Conservation (phyloP, 768 basidiomycete species). For the Suillus occidentalis region DNA sequence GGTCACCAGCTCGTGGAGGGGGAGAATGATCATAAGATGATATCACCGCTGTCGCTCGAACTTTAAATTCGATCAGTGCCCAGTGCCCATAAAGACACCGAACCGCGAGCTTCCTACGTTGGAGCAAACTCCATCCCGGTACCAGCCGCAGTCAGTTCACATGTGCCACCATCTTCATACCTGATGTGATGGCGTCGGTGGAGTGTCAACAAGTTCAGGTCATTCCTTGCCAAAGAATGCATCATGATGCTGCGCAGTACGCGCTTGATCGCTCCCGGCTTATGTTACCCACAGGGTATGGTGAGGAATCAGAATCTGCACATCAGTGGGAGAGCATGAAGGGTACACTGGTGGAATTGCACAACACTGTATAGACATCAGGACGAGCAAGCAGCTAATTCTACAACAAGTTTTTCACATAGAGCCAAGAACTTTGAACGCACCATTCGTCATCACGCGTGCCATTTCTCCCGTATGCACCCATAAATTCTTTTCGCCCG, state of each 20-base stretch:
- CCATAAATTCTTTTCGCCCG: constrained; percentile 45
- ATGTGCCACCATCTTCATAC: neutral
- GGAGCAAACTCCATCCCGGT: neutral
- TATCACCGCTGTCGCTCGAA: neutral
- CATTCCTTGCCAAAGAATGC: neutral
- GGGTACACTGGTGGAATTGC: neutral
- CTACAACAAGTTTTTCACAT: neutral
- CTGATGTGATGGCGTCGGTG: neutral
- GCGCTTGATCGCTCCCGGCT: neutral
- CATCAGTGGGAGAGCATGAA: constrained; percentile 4
- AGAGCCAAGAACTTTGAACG: constrained; percentile 44
- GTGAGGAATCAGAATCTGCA: neutral
- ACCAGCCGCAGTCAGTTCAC: neutral
- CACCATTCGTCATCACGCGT: constrained; percentile 63
- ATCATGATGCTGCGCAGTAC: neutral
- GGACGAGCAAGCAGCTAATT: neutral
- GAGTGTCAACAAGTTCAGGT: neutral
- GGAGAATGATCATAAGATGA: neutral
- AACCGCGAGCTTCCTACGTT: neutral
- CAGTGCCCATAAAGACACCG: too few relatives aligned
- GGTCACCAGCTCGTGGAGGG: neutral
- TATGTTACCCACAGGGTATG: neutral
- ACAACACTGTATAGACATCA: neutral
- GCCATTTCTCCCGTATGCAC: constrained; percentile 43
- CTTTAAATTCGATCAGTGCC: neutral